A percentile compares a stretch with the other conserved stretches of the same genome.
Conservation (phyloP, 345 rosid genomes). For the Eucalyptus cladocalyx region DNA sequence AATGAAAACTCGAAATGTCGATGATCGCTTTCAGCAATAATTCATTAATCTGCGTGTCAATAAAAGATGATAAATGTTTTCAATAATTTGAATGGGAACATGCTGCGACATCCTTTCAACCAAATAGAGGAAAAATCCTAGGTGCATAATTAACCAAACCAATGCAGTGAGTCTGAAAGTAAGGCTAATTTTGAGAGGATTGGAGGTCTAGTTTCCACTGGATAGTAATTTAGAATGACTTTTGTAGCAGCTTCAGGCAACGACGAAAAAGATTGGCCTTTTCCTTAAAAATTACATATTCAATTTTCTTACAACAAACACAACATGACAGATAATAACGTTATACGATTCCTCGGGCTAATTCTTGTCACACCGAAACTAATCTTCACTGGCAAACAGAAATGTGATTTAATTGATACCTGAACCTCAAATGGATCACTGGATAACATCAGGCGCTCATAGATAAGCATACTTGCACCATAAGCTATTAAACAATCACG, state of each 20-base stretch:
- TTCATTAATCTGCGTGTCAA: neutral
- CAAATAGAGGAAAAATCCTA: neutral
- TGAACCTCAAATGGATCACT: conserved; percentile 98
- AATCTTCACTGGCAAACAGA: neutral
- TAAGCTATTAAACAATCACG: conserved; percentile 94
- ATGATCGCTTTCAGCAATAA: neutral
- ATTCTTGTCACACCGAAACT: neutral
- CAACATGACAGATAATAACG: neutral
- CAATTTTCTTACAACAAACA: neutral
- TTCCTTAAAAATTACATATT: neutral
- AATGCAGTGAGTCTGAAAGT: neutral
- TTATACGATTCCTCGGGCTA: neutral
- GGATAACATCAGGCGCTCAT: conserved; percentile 81
- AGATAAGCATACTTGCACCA: conserved; percentile 91
- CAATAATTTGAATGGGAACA: neutral
- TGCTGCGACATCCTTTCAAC: neutral
- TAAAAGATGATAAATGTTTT: neutral
- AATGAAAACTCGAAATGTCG: neutral
- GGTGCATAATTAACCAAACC: neutral
- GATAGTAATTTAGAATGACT: neutral
- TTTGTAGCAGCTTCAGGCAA: neutral
- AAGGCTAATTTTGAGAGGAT: neutral
- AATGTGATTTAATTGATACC: conserved; percentile 14
- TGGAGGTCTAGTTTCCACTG: neutral
- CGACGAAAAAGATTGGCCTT: neutral